Conservation (phyloP, 306 rosid species). For the Quercus berberidifolia region DNA sequence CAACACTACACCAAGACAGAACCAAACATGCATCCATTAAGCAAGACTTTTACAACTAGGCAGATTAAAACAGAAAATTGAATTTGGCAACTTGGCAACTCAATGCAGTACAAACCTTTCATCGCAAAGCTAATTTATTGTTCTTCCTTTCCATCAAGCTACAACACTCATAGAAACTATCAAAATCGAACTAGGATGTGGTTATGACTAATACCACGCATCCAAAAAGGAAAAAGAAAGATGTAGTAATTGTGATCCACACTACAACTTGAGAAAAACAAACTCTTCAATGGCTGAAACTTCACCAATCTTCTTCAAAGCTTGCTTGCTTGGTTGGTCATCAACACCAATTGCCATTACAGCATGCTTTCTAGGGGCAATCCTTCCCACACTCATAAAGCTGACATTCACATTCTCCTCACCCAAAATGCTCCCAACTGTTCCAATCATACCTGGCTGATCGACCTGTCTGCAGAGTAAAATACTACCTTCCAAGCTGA, state of each 20-base stretch:
- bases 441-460: constrained; percentile 96
- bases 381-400: constrained; percentile 98
- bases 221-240: neutral
- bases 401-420: constrained; percentile 93
- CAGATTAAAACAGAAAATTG: neutral
- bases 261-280: constrained; percentile 85
- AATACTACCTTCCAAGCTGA: constrained; percentile 89
- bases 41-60: neutral
- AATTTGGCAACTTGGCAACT: neutral
- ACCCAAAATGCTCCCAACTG: constrained; percentile 82
- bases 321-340: constrained; percentile 66
- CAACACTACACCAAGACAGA: neutral
- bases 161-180: constrained; percentile 9
- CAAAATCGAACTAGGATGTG: constrained; percentile 36
- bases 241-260: constrained; percentile 1
- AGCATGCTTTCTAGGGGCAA: constrained; percentile 97
- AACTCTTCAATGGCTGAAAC: constrained; percentile 88
- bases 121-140: constrained; percentile 35
- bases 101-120: neutral
- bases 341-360: constrained; percentile 99
- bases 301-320: constrained; percentile 81
- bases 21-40: neutral
- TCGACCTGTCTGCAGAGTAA: constrained; percentile 96
- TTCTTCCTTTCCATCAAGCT: constrained; percentile 20
- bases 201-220: constrained; percentile 25